phyloP scores from a whole-genome alignment of 768 basidiomycete genomes.

The Panaeolus papilionaceus region DNA sequence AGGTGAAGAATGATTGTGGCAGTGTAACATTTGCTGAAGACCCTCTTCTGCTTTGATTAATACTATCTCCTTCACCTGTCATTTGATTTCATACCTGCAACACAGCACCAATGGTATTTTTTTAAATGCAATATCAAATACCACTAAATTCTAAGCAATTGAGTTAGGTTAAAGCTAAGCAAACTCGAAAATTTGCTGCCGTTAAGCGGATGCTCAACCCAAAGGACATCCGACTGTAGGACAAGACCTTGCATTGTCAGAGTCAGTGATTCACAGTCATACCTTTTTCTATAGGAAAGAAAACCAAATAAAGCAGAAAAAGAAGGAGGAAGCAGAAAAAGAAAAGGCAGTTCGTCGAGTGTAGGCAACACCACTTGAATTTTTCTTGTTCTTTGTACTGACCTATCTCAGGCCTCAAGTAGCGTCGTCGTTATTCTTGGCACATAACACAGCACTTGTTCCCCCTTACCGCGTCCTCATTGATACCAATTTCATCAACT shows the following conservation, averaged over 20 bases:
- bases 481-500: constrained; percentile 99
- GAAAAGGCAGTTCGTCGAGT: constrained; percentile 78
- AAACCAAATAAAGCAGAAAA: constrained; percentile 88
- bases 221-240: constrained; percentile 90
- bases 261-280: constrained; percentile 16
- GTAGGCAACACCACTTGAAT: constrained; percentile 52
- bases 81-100: constrained; percentile 15
- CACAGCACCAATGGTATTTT: constrained; percentile 21
- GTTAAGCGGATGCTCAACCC: constrained; percentile 96
- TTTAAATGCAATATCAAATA: constrained; percentile 15
- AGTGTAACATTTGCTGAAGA: constrained; percentile 28
- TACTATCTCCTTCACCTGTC: not conserved
- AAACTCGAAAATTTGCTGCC: constrained; percentile 92
- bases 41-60: constrained; percentile 4
- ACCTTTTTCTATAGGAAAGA: constrained; percentile 69
- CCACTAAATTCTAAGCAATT: constrained; percentile 7
- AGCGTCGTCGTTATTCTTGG: constrained; percentile 92
- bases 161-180: constrained; percentile 84
- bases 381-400: constrained; percentile 17
- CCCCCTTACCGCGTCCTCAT: constrained; percentile 97
- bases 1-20: constrained; percentile 23
- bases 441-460: constrained; percentile 94
- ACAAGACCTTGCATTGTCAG: constrained; percentile 16
- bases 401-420: constrained; percentile 67
- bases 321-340: constrained; percentile 82